These are phyloP conservation scores for Nakazawaea peltata DNA, from an alignment of 805 yeast genomes.

Conservation along the genomic window DNA sequence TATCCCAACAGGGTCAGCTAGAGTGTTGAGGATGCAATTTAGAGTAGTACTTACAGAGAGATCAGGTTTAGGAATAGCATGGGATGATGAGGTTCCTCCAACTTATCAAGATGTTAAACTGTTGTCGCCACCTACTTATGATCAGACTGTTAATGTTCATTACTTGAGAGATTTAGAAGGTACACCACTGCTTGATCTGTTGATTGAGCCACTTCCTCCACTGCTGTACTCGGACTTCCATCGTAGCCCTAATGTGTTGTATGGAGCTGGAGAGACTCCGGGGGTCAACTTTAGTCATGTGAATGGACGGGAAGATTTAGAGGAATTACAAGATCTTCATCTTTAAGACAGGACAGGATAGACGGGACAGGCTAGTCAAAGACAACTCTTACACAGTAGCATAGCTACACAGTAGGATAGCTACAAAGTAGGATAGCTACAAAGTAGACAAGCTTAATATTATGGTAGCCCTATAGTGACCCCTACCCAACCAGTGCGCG, in stretches of 20 bases:
- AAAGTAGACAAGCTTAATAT: neutral
- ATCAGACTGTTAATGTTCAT: conserved; percentile 18
- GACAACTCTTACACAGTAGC: too few relatives aligned
- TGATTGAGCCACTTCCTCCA: conserved; percentile 8
- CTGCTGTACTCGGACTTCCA: conserved; percentile 1
- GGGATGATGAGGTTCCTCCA: conserved; percentile 99
- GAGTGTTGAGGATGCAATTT: conserved; percentile 93
- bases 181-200: conserved; percentile 7
- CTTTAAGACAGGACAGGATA: conserved; percentile 27
- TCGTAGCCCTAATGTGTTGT: conserved; percentile 12
- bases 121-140: conserved; percentile 81
- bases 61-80: conserved; percentile 91
- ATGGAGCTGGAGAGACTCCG: conserved; percentile 12
- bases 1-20: conserved; percentile 89
- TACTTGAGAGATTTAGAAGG: conserved; percentile 4
- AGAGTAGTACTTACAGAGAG: conserved; percentile 77
- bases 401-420: too few relatives aligned
- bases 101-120: conserved; percentile 80
- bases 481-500: too few relatives aligned
- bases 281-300: conserved; percentile 8
- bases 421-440: too few relatives aligned
- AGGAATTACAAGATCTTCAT: neutral
- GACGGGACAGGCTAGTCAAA: too few relatives aligned
- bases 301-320: neutral
- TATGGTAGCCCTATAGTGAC: too few relatives aligned